Base-by-base conservation (phyloP, 1,139 yeast genomes). In the Taphrina pruni region DNA sequence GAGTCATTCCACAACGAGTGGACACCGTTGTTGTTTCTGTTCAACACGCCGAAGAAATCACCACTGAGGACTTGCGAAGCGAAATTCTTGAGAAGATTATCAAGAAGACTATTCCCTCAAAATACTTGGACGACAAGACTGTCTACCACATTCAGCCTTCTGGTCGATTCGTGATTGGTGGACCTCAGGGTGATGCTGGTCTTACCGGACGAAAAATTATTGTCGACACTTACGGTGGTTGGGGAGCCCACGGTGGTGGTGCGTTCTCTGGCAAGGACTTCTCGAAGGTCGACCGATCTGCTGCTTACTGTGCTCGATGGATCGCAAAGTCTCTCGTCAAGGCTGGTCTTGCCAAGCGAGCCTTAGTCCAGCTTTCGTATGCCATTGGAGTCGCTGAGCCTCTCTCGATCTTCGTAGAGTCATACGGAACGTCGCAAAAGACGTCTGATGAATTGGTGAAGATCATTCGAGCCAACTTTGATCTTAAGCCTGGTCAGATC, bases 201-300 rank as follows among this genome's bases (percentile, higher is more conserved):
- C 85, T 94, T 79, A 94, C 99, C 76, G 99, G 99, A 82, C 92
- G 99, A 85, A 94, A 94, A 87, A 94, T 94, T 81, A 94, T 94
- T 79, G 99, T 94, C 80, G 99, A 94, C 83, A 96, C 99, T 74
- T 94, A 94, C 84, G 99, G 99, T 85, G 99, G 99, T 78, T 95
- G 99, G 95, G 97, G 99, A 83, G 98, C 99, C 78, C 99, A 94
- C 86, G 99, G 99, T 84, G 99, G 99, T 86, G 99, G 99, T 87
- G 99, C 99, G 75, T 94, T 95, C 92, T 90, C 97, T 73, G 99
- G 99, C 83, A 94, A 94, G 87, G 99, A 94, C 83, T 94, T 91
- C 90, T 91, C 98, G 81, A 94, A 94, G 87, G 99, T 94, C 79
- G 99, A 94, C 83, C 91, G 99, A 86, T 94, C 99, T 75, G 99